A percentile compares a stretch with the other conserved stretches of the same genome.
Evolutionary conservation across 2,329 filamentous ascomycete species (phyloP).

Genomic region (Pseudogymnoascus sp.): DNA sequence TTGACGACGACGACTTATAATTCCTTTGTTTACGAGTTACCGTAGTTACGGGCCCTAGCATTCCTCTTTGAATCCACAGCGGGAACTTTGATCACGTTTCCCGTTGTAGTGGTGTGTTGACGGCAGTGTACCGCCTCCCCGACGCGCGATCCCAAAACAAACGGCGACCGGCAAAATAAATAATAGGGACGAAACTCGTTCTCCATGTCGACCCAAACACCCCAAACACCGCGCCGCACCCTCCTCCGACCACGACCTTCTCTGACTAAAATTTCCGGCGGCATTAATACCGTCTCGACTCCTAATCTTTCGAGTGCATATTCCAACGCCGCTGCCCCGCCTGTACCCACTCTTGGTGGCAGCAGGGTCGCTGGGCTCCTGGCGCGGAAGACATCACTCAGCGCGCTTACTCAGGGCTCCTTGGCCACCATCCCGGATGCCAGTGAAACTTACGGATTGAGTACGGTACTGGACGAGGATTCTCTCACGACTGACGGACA

Average conservation of each 20-base stretch:
- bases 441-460: constrained; percentile 54
- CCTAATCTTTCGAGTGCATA: constrained; percentile 47
- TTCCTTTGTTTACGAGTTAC: not conserved
- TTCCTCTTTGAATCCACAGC: not conserved
- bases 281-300: constrained; percentile 46
- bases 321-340: constrained; percentile 10
- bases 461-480: constrained; percentile 44
- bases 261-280: constrained; percentile 16
- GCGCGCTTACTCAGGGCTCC: constrained; percentile 57
- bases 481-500: constrained; percentile 26
- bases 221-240: constrained; percentile 25
- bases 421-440: constrained; percentile 62
- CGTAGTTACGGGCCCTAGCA: not conserved
- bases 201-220: constrained; percentile 16
- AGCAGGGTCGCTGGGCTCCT: constrained; percentile 33
- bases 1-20: not conserved
- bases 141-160: constrained; percentile 8
- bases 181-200: constrained; percentile 2
- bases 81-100: constrained; percentile 3
- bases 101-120: constrained; percentile 5
- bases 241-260: constrained; percentile 28
- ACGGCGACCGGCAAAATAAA: constrained; percentile 7
- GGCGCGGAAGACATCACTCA: constrained; percentile 64
- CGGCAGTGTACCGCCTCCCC: constrained; percentile 5
- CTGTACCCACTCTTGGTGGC: constrained; percentile 1